Conservation (phyloP, 352 stramenopile genomes). For the Phytophthora ohioensis region DNA sequence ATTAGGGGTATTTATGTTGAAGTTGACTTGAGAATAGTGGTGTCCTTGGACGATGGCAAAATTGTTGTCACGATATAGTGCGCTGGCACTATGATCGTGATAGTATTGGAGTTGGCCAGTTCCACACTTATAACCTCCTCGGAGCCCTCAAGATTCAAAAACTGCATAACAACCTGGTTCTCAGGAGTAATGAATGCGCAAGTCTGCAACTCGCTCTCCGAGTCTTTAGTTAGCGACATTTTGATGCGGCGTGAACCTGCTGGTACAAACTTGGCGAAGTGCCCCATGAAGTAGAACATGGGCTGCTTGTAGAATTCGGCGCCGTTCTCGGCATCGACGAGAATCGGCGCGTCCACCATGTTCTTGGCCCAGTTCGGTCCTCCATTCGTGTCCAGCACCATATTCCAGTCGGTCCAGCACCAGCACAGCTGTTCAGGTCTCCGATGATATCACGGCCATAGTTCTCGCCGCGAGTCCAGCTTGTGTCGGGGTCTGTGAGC, state of each 20-base stretch:
- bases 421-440: slow-evolving; percentile 80
- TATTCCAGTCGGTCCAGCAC: slow-evolving; percentile 91
- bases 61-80: slow-evolving; percentile 27
- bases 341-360: slow-evolving; percentile 41
- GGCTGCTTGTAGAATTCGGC: slow-evolving; percentile 81
- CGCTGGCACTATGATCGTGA: slow-evolving; percentile 19
- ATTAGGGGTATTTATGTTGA: background rate
- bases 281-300: slow-evolving; percentile 83
- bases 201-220: slow-evolving; percentile 41
- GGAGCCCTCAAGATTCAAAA: slow-evolving; percentile 52
- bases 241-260: slow-evolving; percentile 53
- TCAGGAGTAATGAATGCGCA: slow-evolving; percentile 52
- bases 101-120: slow-evolving; percentile 17
- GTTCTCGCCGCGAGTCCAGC: slow-evolving; percentile 78
- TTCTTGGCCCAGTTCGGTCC: slow-evolving; percentile 82
- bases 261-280: slow-evolving; percentile 74
- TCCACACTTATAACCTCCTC: slow-evolving; percentile 46
- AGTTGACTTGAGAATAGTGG: slow-evolving; percentile 8
- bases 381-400: slow-evolving; percentile 70
- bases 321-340: slow-evolving; percentile 10
- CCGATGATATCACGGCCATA: slow-evolving; percentile 88
- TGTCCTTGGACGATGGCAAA: slow-evolving; percentile 24
- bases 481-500: slow-evolving; percentile 36
- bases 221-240: slow-evolving; percentile 29
- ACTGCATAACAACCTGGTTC: slow-evolving; percentile 48